Conservation (phyloP, 2,329 filamentous ascomycete species). For the Cryphonectria nitschkei region DNA sequence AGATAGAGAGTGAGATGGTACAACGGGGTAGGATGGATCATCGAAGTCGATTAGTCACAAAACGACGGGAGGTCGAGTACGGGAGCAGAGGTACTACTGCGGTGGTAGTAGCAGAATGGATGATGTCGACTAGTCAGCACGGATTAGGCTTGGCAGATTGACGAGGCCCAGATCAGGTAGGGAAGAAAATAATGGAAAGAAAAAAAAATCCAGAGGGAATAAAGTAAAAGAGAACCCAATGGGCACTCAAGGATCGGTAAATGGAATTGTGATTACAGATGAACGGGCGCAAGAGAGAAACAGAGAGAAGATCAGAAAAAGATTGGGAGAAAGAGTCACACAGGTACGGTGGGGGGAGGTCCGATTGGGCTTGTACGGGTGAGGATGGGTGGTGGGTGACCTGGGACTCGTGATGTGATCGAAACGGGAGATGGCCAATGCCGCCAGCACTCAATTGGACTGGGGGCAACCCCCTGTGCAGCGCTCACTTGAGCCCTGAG, state of each 20-base stretch:
- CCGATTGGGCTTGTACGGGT: neutral
- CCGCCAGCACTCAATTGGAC: neutral
- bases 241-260: neutral
- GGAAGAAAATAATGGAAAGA: neutral
- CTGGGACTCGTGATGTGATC: conserved; percentile 16
- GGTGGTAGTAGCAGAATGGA: neutral
- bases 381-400: conserved; percentile 1
- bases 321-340: neutral
- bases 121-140: neutral
- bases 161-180: neutral
- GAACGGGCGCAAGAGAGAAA: neutral
- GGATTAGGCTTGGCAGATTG: neutral
- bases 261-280: neutral
- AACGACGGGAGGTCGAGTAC: neutral
- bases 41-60: conserved; percentile 10
- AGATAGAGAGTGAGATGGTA: neutral
- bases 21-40: conserved; percentile 1
- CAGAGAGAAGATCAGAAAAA: neutral
- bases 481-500: conserved; percentile 1
- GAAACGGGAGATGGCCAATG: conserved; percentile 5
- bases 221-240: neutral
- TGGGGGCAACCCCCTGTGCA: neutral
- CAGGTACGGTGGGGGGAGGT: neutral
- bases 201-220: neutral
- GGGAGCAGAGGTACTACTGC: neutral